Conservation (phyloP, 768 basidiomycete species). For the Dacryopinax spathularia region DNA sequence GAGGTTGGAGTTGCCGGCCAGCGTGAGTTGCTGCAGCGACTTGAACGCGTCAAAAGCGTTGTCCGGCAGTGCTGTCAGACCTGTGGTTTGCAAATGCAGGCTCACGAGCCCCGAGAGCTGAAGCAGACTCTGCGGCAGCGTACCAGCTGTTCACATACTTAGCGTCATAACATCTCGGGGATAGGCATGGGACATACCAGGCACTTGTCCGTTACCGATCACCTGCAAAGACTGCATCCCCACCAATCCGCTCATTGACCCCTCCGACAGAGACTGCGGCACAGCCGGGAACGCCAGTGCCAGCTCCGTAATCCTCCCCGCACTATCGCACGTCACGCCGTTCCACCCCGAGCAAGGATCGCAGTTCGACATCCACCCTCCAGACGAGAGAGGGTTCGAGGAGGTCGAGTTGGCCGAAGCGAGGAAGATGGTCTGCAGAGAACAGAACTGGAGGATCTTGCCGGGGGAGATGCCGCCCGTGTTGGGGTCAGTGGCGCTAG, state of each 20-base stretch:
- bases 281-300: constrained; percentile 36
- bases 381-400: constrained; percentile 30
- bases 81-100: constrained; percentile 32
- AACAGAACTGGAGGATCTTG: constrained; percentile 36
- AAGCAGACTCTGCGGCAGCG: constrained; percentile 9
- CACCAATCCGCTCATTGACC: constrained; percentile 28
- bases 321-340: constrained; percentile 32
- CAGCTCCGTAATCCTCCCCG: constrained; percentile 31
- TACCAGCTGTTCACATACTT: constrained; percentile 24
- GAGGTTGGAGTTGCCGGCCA: constrained; percentile 32
- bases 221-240: constrained; percentile 28
- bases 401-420: constrained; percentile 20
- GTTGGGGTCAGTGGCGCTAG: constrained; percentile 23
- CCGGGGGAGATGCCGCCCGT: constrained; percentile 24
- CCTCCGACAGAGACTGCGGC: constrained; percentile 31
- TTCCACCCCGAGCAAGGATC: constrained; percentile 33
- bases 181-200: constrained; percentile 24
- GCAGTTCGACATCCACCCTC: constrained; percentile 34
- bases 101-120: constrained; percentile 26
- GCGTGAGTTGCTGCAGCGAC: constrained; percentile 25
- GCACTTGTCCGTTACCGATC: constrained; percentile 30
- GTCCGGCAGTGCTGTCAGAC: constrained; percentile 26
- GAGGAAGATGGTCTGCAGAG: constrained; percentile 33
- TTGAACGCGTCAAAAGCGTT: constrained; percentile 21
- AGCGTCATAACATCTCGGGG: not conserved